Conservation (phyloP, 768 basidiomycete species). For the Mycena vulgaris region DNA sequence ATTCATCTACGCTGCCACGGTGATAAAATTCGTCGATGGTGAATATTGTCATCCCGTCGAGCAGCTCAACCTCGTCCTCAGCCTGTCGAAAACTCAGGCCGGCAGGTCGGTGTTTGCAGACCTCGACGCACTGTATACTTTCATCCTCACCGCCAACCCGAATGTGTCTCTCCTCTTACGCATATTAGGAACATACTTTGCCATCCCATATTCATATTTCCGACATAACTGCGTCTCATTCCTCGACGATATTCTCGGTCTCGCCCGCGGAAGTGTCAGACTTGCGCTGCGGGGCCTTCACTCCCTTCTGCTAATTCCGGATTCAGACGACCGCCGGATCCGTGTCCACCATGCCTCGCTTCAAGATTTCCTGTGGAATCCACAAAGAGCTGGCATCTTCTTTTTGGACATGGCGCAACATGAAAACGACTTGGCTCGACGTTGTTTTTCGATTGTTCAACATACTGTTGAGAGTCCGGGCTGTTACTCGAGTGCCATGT, state of each 20-base stretch:
- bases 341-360: too few species aligned
- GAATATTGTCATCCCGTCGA: conserved; percentile 22
- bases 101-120: conserved; percentile 12
- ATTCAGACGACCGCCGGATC: neutral
- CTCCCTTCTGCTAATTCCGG: neutral
- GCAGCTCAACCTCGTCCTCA: conserved; percentile 7
- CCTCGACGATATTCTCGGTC: neutral
- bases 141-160: conserved; percentile 30
- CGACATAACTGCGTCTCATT: neutral
- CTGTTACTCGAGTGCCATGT: too few species aligned
- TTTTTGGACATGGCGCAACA: neutral
- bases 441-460: neutral
- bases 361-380: neutral
- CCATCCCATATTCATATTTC: neutral
- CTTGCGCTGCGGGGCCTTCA: neutral
- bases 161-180: neutral
- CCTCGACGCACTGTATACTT: conserved; percentile 37
- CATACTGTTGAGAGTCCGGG: neutral
- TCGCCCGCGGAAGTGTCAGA: neutral
- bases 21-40: conserved; percentile 44
- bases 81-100: neutral
- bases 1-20: conserved; percentile 47
- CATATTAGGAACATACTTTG: neutral
- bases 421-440: neutral
- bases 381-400: neutral